These are phyloP conservation scores for Aspergillus intermedius DNA, from an alignment of 2,329 filamentous ascomycete species.

Conservation along the genomic window DNA sequence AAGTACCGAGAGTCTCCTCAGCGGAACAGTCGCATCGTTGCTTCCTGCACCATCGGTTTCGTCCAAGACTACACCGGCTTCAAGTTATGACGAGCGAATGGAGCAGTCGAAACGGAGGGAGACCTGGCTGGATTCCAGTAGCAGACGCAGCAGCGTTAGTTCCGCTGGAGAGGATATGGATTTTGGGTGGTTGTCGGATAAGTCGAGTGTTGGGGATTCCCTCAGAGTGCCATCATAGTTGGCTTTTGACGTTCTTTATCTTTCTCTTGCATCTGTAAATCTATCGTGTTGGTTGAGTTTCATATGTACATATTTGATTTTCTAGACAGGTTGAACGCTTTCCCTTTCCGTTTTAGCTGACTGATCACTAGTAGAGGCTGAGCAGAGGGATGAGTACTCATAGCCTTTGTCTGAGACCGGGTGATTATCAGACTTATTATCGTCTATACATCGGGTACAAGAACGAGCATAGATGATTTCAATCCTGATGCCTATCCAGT, in stretches of 20 bases:
- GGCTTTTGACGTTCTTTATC: neutral
- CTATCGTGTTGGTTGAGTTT: neutral
- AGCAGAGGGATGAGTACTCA: too few species aligned
- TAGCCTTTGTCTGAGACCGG: too few species aligned
- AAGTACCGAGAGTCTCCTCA: slow-evolving; percentile 12
- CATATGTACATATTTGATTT: too few species aligned
- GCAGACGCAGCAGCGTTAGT: slow-evolving; percentile 20
- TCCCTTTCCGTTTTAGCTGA: too few species aligned
- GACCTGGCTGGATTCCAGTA: slow-evolving; percentile 19
- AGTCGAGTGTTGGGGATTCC: slow-evolving; percentile 1
- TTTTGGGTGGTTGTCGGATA: slow-evolving; percentile 26
- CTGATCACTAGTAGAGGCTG: too few species aligned
- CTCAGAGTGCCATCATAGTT: neutral
- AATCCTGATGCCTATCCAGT: too few species aligned
- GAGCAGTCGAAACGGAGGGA: neutral
- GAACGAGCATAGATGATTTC: too few species aligned
- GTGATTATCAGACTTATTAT: too few species aligned
- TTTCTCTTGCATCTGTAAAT: neutral
- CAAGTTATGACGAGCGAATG: slow-evolving; percentile 5
- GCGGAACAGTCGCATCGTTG: neutral
- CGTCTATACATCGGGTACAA: too few species aligned
- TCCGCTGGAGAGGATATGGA: slow-evolving; percentile 30
- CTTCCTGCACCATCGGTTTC: slow-evolving; percentile 11
- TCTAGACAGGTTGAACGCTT: too few species aligned
- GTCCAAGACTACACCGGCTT: slow-evolving; percentile 13